A percentile compares a stretch with the other conserved stretches of the same genome.
Conservation (phyloP, 177 flowering plant species). For the Vitis hybrid region DNA sequence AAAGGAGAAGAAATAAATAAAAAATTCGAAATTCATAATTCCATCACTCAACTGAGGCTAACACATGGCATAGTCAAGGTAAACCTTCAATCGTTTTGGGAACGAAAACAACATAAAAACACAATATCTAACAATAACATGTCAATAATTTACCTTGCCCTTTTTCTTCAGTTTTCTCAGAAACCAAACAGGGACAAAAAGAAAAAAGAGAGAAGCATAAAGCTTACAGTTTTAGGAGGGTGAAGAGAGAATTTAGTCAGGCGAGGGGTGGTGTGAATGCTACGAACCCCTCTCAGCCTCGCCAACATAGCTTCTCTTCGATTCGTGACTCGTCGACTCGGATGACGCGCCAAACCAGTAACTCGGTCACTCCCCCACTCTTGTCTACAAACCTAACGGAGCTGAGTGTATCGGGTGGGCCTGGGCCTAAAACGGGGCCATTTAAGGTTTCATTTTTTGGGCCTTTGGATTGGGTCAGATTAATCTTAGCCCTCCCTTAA, state of each 20-base stretch:
- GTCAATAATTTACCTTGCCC: background rate
- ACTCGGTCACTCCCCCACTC: too few relatives aligned
- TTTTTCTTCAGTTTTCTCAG: background rate
- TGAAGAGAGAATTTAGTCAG: constrained; percentile 56
- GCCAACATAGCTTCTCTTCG: constrained; percentile 10
- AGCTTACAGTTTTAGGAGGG: constrained; percentile 54
- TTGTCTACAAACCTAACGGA: too few relatives aligned
- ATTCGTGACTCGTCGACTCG: too few relatives aligned
- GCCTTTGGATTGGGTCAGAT: too few relatives aligned
- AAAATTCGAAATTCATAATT: background rate
- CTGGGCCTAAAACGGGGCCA: too few relatives aligned
- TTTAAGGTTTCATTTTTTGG: too few relatives aligned
- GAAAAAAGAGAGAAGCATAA: background rate
- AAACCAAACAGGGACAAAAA: background rate
- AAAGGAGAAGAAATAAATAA: background rate
- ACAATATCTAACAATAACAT: background rate
- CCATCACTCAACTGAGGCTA: background rate
- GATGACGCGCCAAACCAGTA: too few relatives aligned
- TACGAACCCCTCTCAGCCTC: constrained; percentile 33
- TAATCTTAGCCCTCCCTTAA: too few relatives aligned
- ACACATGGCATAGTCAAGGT: background rate
- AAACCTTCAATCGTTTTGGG: background rate
- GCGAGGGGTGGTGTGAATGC: constrained; percentile 47
- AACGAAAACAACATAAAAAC: too few relatives aligned
- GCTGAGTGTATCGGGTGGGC: too few relatives aligned